Base-by-base conservation (phyloP, 139 green algal genomes). In the Deuterostichococcus epilithicus region DNA sequence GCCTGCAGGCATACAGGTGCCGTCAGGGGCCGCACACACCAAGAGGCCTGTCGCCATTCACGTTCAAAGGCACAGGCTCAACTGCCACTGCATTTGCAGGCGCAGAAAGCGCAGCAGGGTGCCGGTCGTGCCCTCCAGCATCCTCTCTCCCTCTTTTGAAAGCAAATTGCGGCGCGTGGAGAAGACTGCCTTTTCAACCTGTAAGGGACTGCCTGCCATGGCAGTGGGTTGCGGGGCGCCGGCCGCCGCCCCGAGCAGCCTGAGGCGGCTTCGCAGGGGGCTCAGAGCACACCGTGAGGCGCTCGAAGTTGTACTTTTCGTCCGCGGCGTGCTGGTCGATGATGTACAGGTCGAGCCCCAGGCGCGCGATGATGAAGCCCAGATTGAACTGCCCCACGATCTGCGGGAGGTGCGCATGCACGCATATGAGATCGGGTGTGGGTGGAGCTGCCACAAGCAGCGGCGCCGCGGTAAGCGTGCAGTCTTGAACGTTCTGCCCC, bases 291-390 rank as follows among this genome's bases (percentile, higher is more conserved):
- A 63, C 52, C 52, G 52, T 63, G 10, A 63, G 52, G 23, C 89
- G 83, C 87, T 99, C 95, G 85, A 98, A 99, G 76, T 93, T 99
- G 80, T 81, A 90, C 81, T 97, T 98, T 83, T 99, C 95, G 66
- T 98, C 95, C 1, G 73, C 81, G 2, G 93, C 93, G 77, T 97
- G 93, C 86, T 99, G 95, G 85, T 99, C 96, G 0, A 99, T 70
- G 70, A 99, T 99, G 85, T 97, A 99, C 6, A 99, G 73, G 76
- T 99, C 95, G 2, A 74, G 33, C 3, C 84, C 88, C 52, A 94
- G 84, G 5, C 74, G 72, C 34, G 74, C 90, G 5, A 99, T 76
- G 76, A 99, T 97, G 88, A 99, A 99, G n/a, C 96, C 96, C 45
- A 99, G 84, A 78, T 99, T 99, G 89, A 99, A 99, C 87, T 99